Percentiles rank a stretch among this genome's conserved stretches.
phyloP scores from a whole-genome alignment of 2,329 filamentous ascomycete genomes.

The Lasiodiplodia sp. region DNA sequence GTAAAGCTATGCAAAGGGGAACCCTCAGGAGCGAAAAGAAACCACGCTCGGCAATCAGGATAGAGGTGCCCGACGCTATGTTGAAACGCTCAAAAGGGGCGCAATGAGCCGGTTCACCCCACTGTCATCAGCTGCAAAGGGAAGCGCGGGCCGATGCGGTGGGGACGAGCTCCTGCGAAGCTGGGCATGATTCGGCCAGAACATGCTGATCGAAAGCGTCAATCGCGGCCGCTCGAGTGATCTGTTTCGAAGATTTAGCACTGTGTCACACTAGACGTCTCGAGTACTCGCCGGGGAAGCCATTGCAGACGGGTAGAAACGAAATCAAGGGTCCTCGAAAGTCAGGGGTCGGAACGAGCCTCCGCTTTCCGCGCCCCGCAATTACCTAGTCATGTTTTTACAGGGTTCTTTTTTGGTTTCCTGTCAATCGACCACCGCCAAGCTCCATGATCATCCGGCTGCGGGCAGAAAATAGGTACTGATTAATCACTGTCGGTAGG shows the following conservation, averaged over 20 bases:
- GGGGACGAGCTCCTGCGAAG: neutral
- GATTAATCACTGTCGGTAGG: neutral
- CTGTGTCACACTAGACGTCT: neutral
- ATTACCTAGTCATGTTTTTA: neutral
- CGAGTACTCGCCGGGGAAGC: neutral
- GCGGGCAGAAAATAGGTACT: neutral
- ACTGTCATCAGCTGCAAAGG: conserved; percentile 1
- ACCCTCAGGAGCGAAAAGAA: neutral
- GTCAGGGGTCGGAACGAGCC: conserved; percentile 5
- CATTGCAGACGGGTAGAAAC: neutral
- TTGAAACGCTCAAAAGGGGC: neutral
- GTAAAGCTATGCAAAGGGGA: neutral
- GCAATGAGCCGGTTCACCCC: neutral
- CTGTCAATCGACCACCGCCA: neutral
- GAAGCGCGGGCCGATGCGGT: conserved; percentile 6
- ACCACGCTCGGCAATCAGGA: neutral
- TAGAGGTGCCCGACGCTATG: neutral
- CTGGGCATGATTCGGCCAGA: neutral
- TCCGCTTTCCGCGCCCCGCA: conserved; percentile 9
- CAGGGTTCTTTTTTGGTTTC: neutral
- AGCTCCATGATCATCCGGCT: too few species aligned
- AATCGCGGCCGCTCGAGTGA: neutral
- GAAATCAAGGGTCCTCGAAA: neutral
- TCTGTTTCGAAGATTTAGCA: neutral
- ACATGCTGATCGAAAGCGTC: neutral